phyloP scores from a whole-genome alignment of 2,329 filamentous ascomycete species.

The Cercospora janseana region DNA sequence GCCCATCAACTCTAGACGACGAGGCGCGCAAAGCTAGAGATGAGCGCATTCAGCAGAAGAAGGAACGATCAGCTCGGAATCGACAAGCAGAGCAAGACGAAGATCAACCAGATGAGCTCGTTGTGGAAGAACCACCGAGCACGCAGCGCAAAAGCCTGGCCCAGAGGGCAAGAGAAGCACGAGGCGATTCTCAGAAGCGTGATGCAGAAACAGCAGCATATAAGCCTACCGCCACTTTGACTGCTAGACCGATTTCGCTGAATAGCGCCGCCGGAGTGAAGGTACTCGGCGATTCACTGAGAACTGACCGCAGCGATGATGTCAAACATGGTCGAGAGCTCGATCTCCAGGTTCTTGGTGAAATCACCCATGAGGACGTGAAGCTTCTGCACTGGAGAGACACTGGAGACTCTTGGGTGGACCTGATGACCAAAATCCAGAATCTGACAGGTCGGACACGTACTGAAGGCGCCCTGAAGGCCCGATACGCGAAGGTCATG shows the following conservation, averaged over 20 bases:
- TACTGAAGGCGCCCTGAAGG: constrained; percentile 13
- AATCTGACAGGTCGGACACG: constrained; percentile 6
- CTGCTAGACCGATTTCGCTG: constrained; percentile 11
- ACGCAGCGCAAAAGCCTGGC: neutral
- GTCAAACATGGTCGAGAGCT: neutral
- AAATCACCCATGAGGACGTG: constrained; percentile 18
- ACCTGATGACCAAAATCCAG: constrained; percentile 10
- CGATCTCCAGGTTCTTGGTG: constrained; percentile 11
- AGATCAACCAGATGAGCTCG: constrained; percentile 1
- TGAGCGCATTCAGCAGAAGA: constrained; percentile 16
- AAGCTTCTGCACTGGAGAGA: constrained; percentile 20
- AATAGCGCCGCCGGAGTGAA: constrained; percentile 16
- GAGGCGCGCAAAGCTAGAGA: constrained; percentile 4
- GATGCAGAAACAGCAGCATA: neutral
- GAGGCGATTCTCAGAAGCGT: neutral
- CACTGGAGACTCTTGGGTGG: constrained; percentile 13
- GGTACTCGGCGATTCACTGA: neutral
- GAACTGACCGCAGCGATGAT: neutral
- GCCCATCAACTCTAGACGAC: constrained; percentile 1
- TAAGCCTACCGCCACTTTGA: neutral
- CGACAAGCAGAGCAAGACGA: constrained; percentile 11
- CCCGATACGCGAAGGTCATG: constrained; percentile 14
- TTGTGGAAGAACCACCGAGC: constrained; percentile 6
- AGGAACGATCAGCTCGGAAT: constrained; percentile 19
- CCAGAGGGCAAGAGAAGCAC: neutral